These are phyloP conservation scores for Metrosideros polymorpha DNA, from an alignment of 441 rosid genomes.

Conservation along the genomic window DNA sequence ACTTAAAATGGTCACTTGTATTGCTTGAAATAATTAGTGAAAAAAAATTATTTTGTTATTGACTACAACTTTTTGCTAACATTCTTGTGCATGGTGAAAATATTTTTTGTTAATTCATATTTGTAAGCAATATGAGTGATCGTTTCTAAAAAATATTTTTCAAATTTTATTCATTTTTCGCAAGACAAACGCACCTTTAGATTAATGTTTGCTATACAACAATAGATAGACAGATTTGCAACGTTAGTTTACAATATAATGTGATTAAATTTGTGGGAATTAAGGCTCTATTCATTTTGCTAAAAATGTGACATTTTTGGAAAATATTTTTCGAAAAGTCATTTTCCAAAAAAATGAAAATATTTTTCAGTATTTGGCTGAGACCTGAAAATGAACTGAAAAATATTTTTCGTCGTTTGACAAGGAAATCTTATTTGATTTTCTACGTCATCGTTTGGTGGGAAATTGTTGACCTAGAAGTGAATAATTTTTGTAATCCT, in stretches of 20 bases:
- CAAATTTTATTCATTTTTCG: not conserved
- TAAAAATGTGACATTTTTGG: too few relatives aligned
- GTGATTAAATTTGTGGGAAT: not conserved
- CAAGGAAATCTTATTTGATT: too few relatives aligned
- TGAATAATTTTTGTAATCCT: too few relatives aligned
- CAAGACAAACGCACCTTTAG: rapidly evolving
- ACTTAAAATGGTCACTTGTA: not conserved
- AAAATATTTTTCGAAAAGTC: too few relatives aligned
- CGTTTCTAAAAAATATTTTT: not conserved
- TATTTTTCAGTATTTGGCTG: too few relatives aligned
- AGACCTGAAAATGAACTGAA: too few relatives aligned
- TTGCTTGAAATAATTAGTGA: not conserved
- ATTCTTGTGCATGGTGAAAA: not conserved
- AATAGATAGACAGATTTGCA: not conserved
- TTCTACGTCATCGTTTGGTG: too few relatives aligned
- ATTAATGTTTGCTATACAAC: not conserved
- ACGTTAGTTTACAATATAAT: not conserved
- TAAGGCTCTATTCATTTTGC: too few relatives aligned
- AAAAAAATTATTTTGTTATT: not conserved
- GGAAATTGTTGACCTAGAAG: too few relatives aligned
- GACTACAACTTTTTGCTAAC: not conserved
- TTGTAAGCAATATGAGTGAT: not conserved
- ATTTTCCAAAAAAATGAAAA: too few relatives aligned
- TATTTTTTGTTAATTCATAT: not conserved
- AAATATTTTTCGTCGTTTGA: too few relatives aligned